Evolutionary conservation across 345 rosid species (phyloP).

Genomic region (Boechera stricta): DNA sequence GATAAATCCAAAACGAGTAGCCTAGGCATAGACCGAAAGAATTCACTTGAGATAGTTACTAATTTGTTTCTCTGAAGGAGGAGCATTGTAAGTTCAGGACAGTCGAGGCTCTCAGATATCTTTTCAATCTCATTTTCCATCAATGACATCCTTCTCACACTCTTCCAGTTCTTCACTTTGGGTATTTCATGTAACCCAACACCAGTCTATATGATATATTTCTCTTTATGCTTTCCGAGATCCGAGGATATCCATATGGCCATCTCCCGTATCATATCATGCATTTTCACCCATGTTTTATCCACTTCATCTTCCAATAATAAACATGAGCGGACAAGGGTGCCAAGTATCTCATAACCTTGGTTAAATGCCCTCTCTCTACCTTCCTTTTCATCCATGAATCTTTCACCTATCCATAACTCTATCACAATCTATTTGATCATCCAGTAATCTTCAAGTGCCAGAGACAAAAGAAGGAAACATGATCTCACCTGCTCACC

Average conservation of each 20-base stretch:
- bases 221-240: neutral
- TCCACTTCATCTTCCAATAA: no score
- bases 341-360: neutral
- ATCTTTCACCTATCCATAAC: neutral
- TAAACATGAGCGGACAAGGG: neutral
- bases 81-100: slow-evolving; percentile 9
- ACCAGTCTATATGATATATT: neutral
- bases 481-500: no score
- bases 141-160: slow-evolving; percentile 33
- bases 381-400: neutral
- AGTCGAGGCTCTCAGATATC: slow-evolving; percentile 17
- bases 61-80: no score
- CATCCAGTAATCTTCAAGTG: no score
- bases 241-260: slow-evolving; percentile 42
- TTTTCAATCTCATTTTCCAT: slow-evolving; percentile 33
- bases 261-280: slow-evolving; percentile 42
- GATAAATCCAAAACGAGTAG: no score
- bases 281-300: no score
- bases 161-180: slow-evolving; percentile 5
- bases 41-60: no score
- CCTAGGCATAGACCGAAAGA: no score
- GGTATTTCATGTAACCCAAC: slow-evolving; percentile 17
- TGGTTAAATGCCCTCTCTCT: neutral
- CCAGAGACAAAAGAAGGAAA: no score
- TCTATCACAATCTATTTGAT: neutral